Conservation (phyloP, 2,329 filamentous ascomycete species). For the Laburnicola sp. region DNA sequence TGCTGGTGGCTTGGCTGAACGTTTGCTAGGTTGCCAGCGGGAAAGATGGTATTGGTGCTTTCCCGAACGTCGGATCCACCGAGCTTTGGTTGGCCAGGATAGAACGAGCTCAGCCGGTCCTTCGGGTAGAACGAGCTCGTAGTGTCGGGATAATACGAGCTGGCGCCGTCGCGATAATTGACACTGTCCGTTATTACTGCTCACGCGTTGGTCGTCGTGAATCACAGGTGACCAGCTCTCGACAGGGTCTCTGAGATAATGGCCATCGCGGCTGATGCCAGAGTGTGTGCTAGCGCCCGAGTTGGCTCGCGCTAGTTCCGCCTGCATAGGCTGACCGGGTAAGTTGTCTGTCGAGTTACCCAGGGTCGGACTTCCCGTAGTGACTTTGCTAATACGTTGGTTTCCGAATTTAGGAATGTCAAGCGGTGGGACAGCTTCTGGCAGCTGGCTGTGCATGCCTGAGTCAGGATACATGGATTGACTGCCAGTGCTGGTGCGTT, state of each 20-base stretch:
- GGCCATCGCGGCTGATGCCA: conserved; percentile 36
- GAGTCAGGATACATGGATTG: conserved; percentile 56
- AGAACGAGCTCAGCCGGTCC: conserved; percentile 60
- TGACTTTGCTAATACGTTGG: conserved; percentile 67
- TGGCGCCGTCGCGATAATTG: conserved; percentile 58
- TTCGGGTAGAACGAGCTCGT: conserved; percentile 43
- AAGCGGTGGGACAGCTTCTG: conserved; percentile 69
- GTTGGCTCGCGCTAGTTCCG: conserved; percentile 43
- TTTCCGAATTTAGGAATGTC: conserved; percentile 57
- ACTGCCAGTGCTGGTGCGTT: conserved; percentile 45
- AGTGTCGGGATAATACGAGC: conserved; percentile 46
- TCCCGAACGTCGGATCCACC: conserved; percentile 66
- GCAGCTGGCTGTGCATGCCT: conserved; percentile 62
- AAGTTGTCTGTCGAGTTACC: conserved; percentile 58
- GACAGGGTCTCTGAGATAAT: conserved; percentile 34
- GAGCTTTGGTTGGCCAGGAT: conserved; percentile 51
- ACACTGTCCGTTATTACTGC: conserved; percentile 51
- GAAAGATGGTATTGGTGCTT: conserved; percentile 50
- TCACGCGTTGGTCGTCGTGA: conserved; percentile 41
- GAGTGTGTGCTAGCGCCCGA: conserved; percentile 42
- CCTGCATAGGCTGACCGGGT: conserved; percentile 42
- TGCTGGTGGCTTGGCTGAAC: conserved; percentile 21
- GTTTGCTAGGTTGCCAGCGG: conserved; percentile 18
- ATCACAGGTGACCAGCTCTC: conserved; percentile 45
- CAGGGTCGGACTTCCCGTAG: conserved; percentile 70